Evolutionary conservation across 306 rosid genomes (phyloP).

Genomic region (Styphnolobium japonicum): DNA sequence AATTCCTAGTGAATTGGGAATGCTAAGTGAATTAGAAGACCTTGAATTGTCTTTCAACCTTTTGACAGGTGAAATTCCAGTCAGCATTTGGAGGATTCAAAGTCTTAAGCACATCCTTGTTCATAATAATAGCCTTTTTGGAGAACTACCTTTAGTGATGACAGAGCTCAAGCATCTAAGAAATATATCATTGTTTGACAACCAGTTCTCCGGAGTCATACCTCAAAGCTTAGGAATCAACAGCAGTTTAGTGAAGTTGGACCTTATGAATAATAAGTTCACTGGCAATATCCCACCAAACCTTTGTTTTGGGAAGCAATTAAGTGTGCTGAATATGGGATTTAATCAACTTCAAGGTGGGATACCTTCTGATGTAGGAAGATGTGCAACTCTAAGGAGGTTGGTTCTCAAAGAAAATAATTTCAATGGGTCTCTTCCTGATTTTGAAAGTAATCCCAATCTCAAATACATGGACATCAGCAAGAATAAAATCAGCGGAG

Average conservation of each 20-base stretch:
- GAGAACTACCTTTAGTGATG: constrained; percentile 49
- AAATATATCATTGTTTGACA: constrained; percentile 41
- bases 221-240: constrained; percentile 25
- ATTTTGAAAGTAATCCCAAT: neutral
- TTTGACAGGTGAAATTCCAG: neutral
- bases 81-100: constrained; percentile 10
- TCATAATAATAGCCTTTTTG: constrained; percentile 1
- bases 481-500: neutral
- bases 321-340: neutral
- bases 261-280: constrained; percentile 46
- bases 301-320: constrained; percentile 16
- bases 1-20: constrained; percentile 23
- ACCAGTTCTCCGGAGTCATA: constrained; percentile 49
- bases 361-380: neutral
- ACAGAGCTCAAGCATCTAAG: constrained; percentile 47
- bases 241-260: constrained; percentile 31
- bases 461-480: neutral
- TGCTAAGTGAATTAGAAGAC: neutral
- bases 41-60: neutral
- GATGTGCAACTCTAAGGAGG: neutral
- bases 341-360: neutral
- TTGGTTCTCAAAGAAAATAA: neutral
- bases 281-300: constrained; percentile 35
- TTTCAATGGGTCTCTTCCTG: neutral
- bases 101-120: neutral